phyloP scores from a whole-genome alignment of 2,329 filamentous ascomycete species.

The Fusarium proliferatum region DNA sequence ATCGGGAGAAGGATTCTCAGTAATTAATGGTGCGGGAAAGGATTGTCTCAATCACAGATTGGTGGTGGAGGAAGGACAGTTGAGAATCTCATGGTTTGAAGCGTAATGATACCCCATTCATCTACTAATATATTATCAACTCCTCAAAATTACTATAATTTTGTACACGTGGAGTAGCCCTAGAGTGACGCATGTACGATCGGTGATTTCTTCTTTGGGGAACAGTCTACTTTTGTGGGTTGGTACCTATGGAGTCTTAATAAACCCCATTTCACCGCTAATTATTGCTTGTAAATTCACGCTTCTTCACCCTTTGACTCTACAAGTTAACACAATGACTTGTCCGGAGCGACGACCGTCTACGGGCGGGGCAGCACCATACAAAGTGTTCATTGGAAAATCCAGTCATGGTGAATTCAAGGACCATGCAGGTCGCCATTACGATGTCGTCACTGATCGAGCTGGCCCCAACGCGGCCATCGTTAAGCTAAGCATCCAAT shows the following conservation, averaged over 20 bases:
- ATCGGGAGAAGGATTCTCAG: not conserved
- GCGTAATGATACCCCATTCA: not conserved
- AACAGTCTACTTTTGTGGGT: not conserved
- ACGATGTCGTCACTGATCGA: not conserved
- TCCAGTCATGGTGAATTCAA: slow-evolving; percentile 49
- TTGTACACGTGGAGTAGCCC: not conserved
- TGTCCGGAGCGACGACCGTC: not conserved
- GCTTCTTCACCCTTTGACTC: not conserved
- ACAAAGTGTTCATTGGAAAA: not conserved
- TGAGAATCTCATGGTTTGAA: not conserved
- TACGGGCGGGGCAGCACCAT: not conserved
- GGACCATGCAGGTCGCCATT: slow-evolving; percentile 10
- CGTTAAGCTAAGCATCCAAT: slow-evolving; percentile 26
- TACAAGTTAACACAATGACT: not conserved
- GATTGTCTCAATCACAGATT: fast-evolving
- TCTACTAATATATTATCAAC: not conserved
- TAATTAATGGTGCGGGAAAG: not conserved
- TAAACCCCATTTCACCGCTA: not conserved
- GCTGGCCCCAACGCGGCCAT: not conserved
- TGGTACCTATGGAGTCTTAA: not conserved
- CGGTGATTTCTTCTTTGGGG: not conserved
- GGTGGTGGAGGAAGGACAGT: not conserved
- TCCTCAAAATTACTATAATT: not conserved
- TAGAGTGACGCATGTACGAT: not conserved
- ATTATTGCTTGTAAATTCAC: not conserved